These are phyloP conservation scores for Corylus americana DNA, from an alignment of 306 rosid genomes.

Conservation along the genomic window DNA sequence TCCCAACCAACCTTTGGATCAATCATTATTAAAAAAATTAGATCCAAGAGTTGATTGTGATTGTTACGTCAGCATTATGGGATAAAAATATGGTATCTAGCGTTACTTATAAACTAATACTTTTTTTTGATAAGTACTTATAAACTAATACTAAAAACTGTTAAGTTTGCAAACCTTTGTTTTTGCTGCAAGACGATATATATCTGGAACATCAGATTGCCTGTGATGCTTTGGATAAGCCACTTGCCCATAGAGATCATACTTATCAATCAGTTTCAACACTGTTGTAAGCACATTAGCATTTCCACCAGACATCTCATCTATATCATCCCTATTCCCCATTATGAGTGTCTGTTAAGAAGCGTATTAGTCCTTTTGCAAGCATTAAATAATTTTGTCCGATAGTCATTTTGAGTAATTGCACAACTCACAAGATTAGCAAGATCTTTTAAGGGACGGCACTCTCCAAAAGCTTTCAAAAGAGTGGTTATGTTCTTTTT, in stretches of 20 bases:
- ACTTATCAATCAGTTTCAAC: conserved; percentile 80
- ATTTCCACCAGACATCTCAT: conserved; percentile 78
- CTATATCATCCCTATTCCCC: conserved; percentile 88
- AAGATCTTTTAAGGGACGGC: conserved; percentile 75
- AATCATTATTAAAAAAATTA: too few species aligned
- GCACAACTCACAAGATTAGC: conserved; percentile 80
- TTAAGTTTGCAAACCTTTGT: conserved; percentile 60
- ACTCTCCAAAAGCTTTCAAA: conserved; percentile 84
- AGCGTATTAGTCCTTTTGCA: conserved; percentile 28
- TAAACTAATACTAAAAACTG: background rate
- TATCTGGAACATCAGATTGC: conserved; percentile 92
- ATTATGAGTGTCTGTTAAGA: conserved; percentile 65
- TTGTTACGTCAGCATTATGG: too few species aligned
- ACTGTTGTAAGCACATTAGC: conserved; percentile 78
- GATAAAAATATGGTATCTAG: too few species aligned
- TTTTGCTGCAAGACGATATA: conserved; percentile 80
- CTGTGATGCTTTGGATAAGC: conserved; percentile 94
- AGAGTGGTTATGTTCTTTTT: conserved; percentile 89
- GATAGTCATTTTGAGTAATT: background rate
- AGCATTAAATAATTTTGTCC: conserved; percentile 1
- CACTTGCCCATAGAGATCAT: conserved; percentile 84
- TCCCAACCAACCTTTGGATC: too few species aligned
- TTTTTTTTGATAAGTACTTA: too few species aligned
- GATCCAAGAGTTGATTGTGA: too few species aligned
- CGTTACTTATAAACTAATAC: background rate